These are phyloP conservation scores for Agastache rugosa DNA, from an alignment of 257 asterid species.

Conservation along the genomic window DNA sequence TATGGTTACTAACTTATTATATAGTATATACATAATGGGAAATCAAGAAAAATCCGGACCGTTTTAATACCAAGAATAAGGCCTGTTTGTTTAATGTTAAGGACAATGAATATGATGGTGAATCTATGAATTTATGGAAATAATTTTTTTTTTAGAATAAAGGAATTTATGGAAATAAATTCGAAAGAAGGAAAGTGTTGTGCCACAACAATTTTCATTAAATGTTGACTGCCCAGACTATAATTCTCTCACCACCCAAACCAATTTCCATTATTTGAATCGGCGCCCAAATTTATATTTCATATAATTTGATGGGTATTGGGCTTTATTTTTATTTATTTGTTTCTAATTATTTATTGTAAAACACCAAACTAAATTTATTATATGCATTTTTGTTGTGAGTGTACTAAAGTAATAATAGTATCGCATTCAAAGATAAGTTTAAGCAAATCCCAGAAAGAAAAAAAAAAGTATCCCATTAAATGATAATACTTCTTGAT, in stretches of 20 bases:
- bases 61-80: not conserved
- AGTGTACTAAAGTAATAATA: no score
- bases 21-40: not conserved
- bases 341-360: no score
- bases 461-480: no score
- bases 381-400: no score
- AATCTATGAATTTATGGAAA: conserved; percentile 9
- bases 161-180: conserved; percentile 12
- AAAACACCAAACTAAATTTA: no score
- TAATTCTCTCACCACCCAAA: conserved; percentile 20
- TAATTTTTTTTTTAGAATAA: no score
- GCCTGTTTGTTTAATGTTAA: not conserved
- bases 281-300: not conserved
- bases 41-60: not conserved
- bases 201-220: conserved; percentile 1
- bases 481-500: no score
- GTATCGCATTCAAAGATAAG: no score
- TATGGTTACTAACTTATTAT: no score
- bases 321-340: no score
- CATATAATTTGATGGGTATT: not conserved
- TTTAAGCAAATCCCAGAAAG: no score
- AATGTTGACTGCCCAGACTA: not conserved
- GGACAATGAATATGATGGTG: not conserved
- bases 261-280: not conserved
- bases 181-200: not conserved